Evolutionary conservation across 1,139 yeast genomes (phyloP), one percentile per base, ranked within the genome.

Genomic region (Pichia sp.): DNA sequence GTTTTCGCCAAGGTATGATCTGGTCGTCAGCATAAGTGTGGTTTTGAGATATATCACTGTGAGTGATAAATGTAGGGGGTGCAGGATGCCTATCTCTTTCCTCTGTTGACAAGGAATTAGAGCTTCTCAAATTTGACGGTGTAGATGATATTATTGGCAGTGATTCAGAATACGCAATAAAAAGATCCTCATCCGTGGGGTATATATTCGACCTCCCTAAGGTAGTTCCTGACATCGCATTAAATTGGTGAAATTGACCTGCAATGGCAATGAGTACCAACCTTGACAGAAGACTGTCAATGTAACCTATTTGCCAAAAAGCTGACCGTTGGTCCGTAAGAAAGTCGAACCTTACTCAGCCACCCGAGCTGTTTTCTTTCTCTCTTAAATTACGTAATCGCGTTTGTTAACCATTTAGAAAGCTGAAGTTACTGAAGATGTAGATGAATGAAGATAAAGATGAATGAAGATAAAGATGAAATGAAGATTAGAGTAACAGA

Each of bases 1-100:
- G 10, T 38, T 55, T 54, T 8, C 56, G 48, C 59, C 59, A 57
- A 1, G 59, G 59, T 8, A 56, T 56, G 4, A 54, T 47, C 36
- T 54, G 58, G 16, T 41, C 53, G 26, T 55, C 48, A 1, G 26
- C 29, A 42, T 55, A 55, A 5, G 10, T 15, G 5, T 45, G 52
- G 13, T 48, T 26, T 4, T 31, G 36, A 5, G 13, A 31, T 2
- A 36, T 36, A n/a, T 32, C 40, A 13, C 8, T 13, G 8, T 26
- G 8, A 7, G 32, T 23, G n/a, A 36, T 19, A 34, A 47, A 36
- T 2, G 32, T 32, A 26, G 31, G 41, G 16, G 49, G 16, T 41
- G n/a, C 19, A 4, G 31, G 30, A 6, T 48, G 30, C 10, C 1
- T n/a, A 5, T n/a, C 8, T 32, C 29, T 29, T 8, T 7, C 38